phyloP scores from a whole-genome alignment of 306 rosid species.

The Vigna mungo region DNA sequence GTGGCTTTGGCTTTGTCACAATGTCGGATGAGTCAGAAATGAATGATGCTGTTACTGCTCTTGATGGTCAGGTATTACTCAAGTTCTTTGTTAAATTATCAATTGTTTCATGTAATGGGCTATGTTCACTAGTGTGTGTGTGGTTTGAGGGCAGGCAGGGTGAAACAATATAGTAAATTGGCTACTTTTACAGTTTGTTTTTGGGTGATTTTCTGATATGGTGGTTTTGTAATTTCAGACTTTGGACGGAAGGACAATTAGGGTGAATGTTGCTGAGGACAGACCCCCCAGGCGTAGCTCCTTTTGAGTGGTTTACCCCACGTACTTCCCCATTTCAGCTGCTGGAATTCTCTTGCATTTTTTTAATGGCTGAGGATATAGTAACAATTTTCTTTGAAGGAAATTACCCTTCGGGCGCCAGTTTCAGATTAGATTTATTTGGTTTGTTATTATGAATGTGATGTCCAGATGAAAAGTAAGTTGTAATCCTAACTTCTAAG shows the following conservation, averaged over 20 bases:
- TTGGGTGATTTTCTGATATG: constrained; percentile 32
- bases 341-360: constrained; percentile 31
- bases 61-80: constrained; percentile 90
- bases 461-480: constrained; percentile 32
- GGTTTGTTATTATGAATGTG: constrained; percentile 32
- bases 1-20: constrained; percentile 98
- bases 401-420: constrained; percentile 36
- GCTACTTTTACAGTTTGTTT: not conserved
- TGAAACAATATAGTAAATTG: constrained; percentile 5
- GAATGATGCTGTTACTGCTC: constrained; percentile 95
- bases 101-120: constrained; percentile 11
- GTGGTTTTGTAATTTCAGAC: constrained; percentile 60
- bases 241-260: constrained; percentile 86
- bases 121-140: constrained; percentile 9
- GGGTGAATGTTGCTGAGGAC: constrained; percentile 90
- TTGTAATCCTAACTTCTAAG: constrained; percentile 34
- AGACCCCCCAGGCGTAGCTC: constrained; percentile 79
- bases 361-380: constrained; percentile 52
- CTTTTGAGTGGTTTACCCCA: constrained; percentile 51
- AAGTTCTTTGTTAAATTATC: constrained; percentile 7
- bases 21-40: constrained; percentile 74
- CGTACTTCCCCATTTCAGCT: constrained; percentile 39
- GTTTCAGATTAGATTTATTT: constrained; percentile 43
- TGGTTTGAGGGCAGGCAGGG: not conserved
- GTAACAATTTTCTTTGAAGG: constrained; percentile 31